phyloP scores from a whole-genome alignment of 768 basidiomycete species.

The Mycena pura region DNA sequence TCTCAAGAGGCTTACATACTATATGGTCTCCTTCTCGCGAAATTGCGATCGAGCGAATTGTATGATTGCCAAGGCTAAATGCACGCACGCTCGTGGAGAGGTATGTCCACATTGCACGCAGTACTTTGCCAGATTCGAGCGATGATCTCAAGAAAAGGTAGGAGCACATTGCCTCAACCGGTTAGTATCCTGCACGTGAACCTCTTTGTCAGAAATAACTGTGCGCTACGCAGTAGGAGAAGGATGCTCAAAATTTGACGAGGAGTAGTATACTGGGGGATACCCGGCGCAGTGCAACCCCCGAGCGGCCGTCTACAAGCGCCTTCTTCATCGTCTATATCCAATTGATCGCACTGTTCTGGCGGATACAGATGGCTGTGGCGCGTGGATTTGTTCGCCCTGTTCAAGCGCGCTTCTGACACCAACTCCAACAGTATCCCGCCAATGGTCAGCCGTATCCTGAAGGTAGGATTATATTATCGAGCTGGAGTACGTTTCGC shows the following conservation, averaged over 20 bases:
- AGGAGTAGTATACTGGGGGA: conserved; percentile 18
- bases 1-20: too few relatives aligned
- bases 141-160: background rate
- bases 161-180: background rate
- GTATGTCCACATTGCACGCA: conserved; percentile 40
- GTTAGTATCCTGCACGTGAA: conserved; percentile 41
- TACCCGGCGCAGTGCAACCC: background rate
- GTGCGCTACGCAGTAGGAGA: too few relatives aligned
- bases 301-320: background rate
- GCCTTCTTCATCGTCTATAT: background rate
- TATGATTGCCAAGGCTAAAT: conserved; percentile 48
- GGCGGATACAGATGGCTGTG: conserved; percentile 6
- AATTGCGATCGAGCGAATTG: conserved; percentile 53
- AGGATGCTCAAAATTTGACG: background rate
- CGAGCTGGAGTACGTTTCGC: conserved; percentile 6
- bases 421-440: conserved; percentile 6
- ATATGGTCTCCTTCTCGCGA: too few relatives aligned
- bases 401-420: background rate
- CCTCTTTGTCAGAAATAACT: too few relatives aligned
- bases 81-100: conserved; percentile 63
- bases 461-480: background rate
- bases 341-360: conserved; percentile 7
- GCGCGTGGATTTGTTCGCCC: background rate
- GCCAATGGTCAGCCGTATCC: background rate
- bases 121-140: background rate